Conservation (phyloP, 2,329 filamentous ascomycete genomes). For the Colletotrichum tofieldiae region DNA sequence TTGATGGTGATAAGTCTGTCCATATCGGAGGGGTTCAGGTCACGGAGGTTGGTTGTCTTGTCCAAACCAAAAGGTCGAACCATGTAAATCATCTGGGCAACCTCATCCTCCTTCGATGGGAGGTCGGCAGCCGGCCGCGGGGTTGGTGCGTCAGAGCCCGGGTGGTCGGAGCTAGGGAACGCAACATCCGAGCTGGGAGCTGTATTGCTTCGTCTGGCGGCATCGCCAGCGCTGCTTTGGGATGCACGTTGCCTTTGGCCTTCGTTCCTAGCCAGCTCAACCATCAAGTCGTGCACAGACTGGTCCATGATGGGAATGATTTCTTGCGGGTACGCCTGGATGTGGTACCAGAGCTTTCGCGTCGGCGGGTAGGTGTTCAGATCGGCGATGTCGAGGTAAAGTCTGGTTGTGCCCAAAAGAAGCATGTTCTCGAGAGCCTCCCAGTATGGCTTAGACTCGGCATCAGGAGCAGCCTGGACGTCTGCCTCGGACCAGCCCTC, state of each 20-base stretch:
- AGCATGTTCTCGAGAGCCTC: constrained; percentile 93
- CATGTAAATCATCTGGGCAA: constrained; percentile 85
- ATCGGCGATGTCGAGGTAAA: constrained; percentile 92
- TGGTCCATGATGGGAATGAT: constrained; percentile 98
- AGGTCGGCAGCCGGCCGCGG: constrained; percentile 62
- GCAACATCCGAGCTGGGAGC: constrained; percentile 81
- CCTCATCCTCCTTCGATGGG: constrained; percentile 82
- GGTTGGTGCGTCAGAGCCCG: constrained; percentile 61
- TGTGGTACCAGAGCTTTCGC: constrained; percentile 93
- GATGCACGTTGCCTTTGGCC: constrained; percentile 78
- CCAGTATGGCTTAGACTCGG: constrained; percentile 86
- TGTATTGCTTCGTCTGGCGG: constrained; percentile 53
- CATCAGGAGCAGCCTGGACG: constrained; percentile 77
- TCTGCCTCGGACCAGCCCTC: constrained; percentile 88
- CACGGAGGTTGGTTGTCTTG: constrained; percentile 89
- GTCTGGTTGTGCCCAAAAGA: constrained; percentile 83
- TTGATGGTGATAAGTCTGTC: constrained; percentile 97
- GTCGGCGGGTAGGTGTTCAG: constrained; percentile 94
- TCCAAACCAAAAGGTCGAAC: constrained; percentile 93
- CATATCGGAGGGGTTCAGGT: constrained; percentile 88
- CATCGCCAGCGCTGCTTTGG: constrained; percentile 68
- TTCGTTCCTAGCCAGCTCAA: constrained; percentile 87
- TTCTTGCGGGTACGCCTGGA: constrained; percentile 95
- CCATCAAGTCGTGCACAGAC: constrained; percentile 91
- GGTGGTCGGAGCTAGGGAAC: constrained; percentile 84